Conservation (phyloP, 495 filamentous ascomycete species). For the Evernia prunastri region DNA sequence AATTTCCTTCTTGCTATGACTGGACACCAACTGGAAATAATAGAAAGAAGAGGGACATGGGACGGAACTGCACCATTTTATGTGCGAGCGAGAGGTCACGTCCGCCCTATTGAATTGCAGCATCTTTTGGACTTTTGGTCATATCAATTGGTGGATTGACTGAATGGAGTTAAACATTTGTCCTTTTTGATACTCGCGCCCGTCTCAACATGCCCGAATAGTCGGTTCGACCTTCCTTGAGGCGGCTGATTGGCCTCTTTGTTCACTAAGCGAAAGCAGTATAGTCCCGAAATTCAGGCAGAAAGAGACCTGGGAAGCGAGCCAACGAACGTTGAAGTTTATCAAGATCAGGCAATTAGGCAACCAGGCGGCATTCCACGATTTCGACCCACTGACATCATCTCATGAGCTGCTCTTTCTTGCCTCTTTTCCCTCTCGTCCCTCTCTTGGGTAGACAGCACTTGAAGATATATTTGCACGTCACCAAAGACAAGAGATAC, state of each 20-base stretch:
- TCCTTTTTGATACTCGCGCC: not conserved
- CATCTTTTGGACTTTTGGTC: not conserved
- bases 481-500: not conserved
- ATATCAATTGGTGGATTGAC: not conserved
- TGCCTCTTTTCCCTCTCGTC: too few species aligned
- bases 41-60: not conserved
- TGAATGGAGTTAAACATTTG: too few species aligned
- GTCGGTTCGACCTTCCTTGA: not conserved
- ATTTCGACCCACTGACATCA: too few species aligned
- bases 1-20: not conserved
- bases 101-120: not conserved
- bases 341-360: too few species aligned
- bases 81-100: not conserved
- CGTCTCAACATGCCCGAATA: not conserved
- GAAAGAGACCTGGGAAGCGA: too few species aligned
- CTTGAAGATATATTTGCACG: not conserved
- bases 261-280: not conserved
- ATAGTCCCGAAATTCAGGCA: not conserved
- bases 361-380: too few species aligned
- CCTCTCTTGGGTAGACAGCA: too few species aligned
- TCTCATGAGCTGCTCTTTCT: too few species aligned
- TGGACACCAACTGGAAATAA: not conserved
- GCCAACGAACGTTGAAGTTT: not conserved
- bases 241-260: not conserved
- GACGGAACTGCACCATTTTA: not conserved